A percentile compares a stretch with the other conserved stretches of the same genome.
Evolutionary conservation across 352 stramenopile genomes (phyloP).

Genomic region (Pythium sukuiense): DNA sequence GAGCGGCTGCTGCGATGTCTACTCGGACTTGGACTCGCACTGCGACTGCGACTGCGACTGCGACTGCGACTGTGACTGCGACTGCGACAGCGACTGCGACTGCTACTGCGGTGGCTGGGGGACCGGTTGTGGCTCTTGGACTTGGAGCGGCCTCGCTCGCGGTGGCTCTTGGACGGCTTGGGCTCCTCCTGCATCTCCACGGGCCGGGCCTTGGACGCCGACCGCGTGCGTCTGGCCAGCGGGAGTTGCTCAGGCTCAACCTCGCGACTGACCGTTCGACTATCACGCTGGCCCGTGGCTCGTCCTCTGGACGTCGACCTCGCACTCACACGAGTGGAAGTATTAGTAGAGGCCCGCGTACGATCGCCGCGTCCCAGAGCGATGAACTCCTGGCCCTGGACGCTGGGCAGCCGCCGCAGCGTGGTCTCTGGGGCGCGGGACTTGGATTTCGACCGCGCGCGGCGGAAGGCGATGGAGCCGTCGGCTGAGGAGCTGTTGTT

Average conservation of each 20-base stretch:
- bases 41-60: conserved; percentile 3
- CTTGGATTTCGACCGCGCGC: conserved; percentile 67
- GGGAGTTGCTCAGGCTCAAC: conserved; percentile 3
- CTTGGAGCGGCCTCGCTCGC: conserved; percentile 10
- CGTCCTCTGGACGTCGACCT: conserved; percentile 8
- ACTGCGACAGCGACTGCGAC: conserved; percentile 4
- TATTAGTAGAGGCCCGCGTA: neutral
- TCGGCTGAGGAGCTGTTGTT: neutral
- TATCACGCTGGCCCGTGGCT: neutral
- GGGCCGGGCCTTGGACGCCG: conserved; percentile 36
- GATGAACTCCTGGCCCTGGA: conserved; percentile 47
- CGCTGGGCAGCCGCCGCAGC: conserved; percentile 25
- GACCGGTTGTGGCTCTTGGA: conserved; percentile 25
- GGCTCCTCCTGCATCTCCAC: conserved; percentile 23
- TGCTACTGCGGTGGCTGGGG: neutral
- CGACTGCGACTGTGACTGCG: neutral
- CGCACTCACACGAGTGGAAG: neutral
- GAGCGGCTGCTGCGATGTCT: neutral
- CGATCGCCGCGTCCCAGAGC: conserved; percentile 37
- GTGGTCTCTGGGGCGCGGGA: conserved; percentile 35
- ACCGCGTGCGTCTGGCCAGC: conserved; percentile 35
- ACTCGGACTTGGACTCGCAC: conserved; percentile 17
- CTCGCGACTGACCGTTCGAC: neutral
- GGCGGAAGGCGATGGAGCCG: conserved; percentile 32
- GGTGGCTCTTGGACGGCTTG: conserved; percentile 4